Evolutionary conservation across 2,329 filamentous ascomycete species (phyloP), one percentile per base, ranked within the genome.

Genomic region (Aspergillus sp.): DNA sequence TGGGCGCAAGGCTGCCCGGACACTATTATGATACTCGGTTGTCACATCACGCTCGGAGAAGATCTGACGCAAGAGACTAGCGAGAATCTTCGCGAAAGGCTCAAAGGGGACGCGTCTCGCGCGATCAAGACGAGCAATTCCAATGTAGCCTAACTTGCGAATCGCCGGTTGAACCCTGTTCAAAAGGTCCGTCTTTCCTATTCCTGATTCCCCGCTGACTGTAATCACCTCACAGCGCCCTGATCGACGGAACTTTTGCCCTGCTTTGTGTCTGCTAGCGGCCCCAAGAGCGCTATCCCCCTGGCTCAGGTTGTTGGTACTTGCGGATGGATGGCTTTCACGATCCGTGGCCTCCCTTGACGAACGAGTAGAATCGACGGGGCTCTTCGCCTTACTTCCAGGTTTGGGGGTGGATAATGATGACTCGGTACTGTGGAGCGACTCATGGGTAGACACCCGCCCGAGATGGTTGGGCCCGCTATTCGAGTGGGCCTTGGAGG

Each of bases 11-110:
- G 76, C 76, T 9, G 68, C 67, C 19, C 80, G 69, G 8, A 83
- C 66, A 50, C 72, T 76, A 48, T 79, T 73, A 55, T 83, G 80
- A 49, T 82, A 83, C 0, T 78, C 73, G 1, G 79, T 80, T 7
- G 68, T 73, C 10, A 83, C 76, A 60, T 83, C 79, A 33, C 76
- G 74, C 57, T 83, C 80, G 1, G 79, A 81, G 56, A 83, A 83
- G 5, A 83, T 81, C 51, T 83, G 80, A 28, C 80, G 73, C 47
- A 83, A 77, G 12, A 83, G 64, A 34, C 77, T 80, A 5, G 76
- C 77, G 66, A 83, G 72, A n/a, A 81, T 68, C 50, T 74, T 75
- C 12, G 82, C 67, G 34, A 82, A 73, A 0, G 80, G 78, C 46
- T 82, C 80, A 52, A 81, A 83, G 0, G 80, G 80, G 4, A 78